phyloP scores from a whole-genome alignment of 164 flowering plant genomes.

The Kingdonia uniflora region DNA sequence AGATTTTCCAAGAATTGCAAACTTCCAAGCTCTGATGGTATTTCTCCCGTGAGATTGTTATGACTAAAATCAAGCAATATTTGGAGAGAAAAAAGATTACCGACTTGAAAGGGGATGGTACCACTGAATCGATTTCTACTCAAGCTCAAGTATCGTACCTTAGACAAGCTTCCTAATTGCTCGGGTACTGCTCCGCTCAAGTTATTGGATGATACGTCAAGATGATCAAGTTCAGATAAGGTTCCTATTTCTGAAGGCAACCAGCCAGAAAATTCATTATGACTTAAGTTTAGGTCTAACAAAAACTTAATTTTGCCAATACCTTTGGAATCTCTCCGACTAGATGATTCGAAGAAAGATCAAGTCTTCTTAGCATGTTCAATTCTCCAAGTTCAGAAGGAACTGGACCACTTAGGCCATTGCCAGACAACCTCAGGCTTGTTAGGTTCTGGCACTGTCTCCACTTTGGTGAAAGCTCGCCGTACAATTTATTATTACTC shows the following conservation, averaged over 20 bases:
- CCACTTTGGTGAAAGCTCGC: not conserved
- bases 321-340: conserved; percentile 2
- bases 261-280: not conserved
- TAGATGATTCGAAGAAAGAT: not conserved
- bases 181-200: not conserved
- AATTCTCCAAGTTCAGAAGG: not conserved
- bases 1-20: not conserved
- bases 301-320: not conserved
- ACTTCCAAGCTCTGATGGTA: not conserved
- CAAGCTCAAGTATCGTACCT: not conserved
- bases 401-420: not conserved
- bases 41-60: not conserved
- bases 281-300: not conserved
- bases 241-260: not conserved
- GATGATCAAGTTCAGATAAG: not conserved
- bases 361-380: not conserved
- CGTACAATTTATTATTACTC: not conserved
- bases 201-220: not conserved
- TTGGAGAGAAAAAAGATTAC: too few relatives aligned
- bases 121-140: not conserved
- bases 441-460: not conserved
- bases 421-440: not conserved
- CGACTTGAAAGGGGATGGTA: not conserved
- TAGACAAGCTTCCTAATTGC: not conserved
- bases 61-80: not conserved